Evolutionary conservation across 2,329 filamentous ascomycete species (phyloP).

Genomic region (Magnaporthiopsis incrustans): DNA sequence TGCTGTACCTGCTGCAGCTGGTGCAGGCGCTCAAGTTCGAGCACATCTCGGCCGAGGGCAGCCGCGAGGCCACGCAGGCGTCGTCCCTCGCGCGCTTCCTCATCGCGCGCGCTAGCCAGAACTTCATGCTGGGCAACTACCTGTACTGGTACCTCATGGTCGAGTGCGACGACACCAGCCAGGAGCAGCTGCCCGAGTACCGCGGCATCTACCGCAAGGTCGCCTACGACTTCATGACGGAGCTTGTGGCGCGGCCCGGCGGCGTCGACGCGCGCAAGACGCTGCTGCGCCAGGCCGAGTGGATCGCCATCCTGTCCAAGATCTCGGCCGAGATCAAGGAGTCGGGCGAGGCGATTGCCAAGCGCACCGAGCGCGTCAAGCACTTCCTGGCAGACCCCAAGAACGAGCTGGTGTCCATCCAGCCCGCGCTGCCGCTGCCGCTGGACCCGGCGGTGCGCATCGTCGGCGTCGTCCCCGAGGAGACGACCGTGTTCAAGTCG

Average conservation of each 20-base stretch:
- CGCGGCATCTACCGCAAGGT: constrained; percentile 86
- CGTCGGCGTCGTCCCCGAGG: constrained; percentile 71
- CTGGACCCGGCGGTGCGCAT: constrained; percentile 78
- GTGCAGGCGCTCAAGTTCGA: constrained; percentile 96
- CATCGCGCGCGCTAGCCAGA: constrained; percentile 77
- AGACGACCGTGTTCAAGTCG: constrained; percentile 91
- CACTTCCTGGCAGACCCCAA: constrained; percentile 78
- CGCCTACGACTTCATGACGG: constrained; percentile 91
- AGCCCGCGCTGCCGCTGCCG: constrained; percentile 79
- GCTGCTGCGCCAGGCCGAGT: constrained; percentile 78
- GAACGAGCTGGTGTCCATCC: constrained; percentile 77
- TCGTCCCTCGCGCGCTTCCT: constrained; percentile 86
- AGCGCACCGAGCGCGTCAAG: constrained; percentile 80
- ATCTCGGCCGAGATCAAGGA: constrained; percentile 84
- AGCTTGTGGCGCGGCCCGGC: constrained; percentile 63
- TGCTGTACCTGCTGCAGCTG: constrained; percentile 85
- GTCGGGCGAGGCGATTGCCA: constrained; percentile 66
- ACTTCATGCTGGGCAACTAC: constrained; percentile 88
- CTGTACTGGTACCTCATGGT: constrained; percentile 99
- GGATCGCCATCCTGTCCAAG: constrained; percentile 78
- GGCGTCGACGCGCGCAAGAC: constrained; percentile 68
- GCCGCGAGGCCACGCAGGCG: constrained; percentile 55
- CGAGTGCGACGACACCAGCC: constrained; percentile 80
- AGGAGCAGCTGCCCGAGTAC: constrained; percentile 65
- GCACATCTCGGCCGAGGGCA: constrained; percentile 57